A percentile compares a stretch with the other conserved stretches of the same genome.
phyloP scores from a whole-genome alignment of 306 rosid species.

The Quercus robur region DNA sequence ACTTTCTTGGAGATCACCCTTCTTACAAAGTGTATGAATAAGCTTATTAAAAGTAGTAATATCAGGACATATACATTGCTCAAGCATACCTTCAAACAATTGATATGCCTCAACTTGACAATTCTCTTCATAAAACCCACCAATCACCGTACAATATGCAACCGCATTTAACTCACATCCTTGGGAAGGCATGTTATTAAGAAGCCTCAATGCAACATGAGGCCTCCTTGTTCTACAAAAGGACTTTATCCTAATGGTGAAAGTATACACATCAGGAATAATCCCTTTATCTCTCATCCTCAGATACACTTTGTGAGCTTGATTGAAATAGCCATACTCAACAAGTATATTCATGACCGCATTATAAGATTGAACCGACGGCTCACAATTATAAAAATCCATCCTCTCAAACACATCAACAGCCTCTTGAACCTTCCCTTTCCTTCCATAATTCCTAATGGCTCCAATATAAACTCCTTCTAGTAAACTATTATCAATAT shows the following conservation, averaged over 20 bases:
- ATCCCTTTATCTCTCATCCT: slow-evolving; percentile 68
- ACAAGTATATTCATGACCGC: slow-evolving; percentile 71
- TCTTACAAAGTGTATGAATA: slow-evolving; percentile 61
- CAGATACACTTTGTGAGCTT: slow-evolving; percentile 81
- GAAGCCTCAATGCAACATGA: slow-evolving; percentile 66
- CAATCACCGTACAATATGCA: slow-evolving; percentile 70
- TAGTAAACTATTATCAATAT: slow-evolving; percentile 42
- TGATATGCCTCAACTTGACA: slow-evolving; percentile 38
- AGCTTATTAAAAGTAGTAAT: slow-evolving; percentile 79
- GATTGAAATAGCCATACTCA: slow-evolving; percentile 54
- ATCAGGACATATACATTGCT: slow-evolving; percentile 49
- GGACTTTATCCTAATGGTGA: slow-evolving; percentile 77
- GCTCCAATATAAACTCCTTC: slow-evolving; percentile 80
- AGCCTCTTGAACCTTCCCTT: slow-evolving; percentile 79
- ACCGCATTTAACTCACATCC: slow-evolving; percentile 75
- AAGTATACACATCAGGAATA: slow-evolving; percentile 70
- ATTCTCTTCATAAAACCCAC: slow-evolving; percentile 63
- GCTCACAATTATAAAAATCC: slow-evolving; percentile 79
- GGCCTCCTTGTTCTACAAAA: slow-evolving; percentile 75
- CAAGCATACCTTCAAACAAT: slow-evolving; percentile 75
- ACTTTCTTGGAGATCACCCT: slow-evolving; percentile 65
- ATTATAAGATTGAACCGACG: slow-evolving; percentile 71
- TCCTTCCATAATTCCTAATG: slow-evolving; percentile 72
- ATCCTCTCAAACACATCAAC: slow-evolving; percentile 73
- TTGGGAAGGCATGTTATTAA: slow-evolving; percentile 62